Percentiles rank a stretch among this genome's conserved stretches.
These are phyloP conservation scores for Wallacemonas sp. DNA, from an alignment of 208 protist species.

Conservation along the genomic window DNA sequence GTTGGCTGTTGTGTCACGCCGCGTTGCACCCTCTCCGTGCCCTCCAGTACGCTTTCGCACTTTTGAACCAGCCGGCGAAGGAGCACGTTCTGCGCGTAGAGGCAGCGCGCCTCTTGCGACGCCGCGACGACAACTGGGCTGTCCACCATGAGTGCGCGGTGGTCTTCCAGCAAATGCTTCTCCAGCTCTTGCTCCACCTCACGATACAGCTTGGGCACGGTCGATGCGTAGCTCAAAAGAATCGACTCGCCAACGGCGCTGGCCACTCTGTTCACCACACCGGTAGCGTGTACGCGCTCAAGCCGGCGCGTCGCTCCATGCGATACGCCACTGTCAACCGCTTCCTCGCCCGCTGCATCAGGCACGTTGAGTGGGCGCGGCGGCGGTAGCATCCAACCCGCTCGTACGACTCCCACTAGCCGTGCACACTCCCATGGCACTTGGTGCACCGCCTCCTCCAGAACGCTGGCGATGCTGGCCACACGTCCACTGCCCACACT, in stretches of 20 bases:
- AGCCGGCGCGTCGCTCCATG: not conserved
- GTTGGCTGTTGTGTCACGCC: not conserved
- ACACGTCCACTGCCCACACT: constrained; percentile 10
- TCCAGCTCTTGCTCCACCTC: constrained; percentile 73
- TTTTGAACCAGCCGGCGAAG: constrained; percentile 39
- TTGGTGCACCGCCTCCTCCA: constrained; percentile 12
- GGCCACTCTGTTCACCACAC: constrained; percentile 44
- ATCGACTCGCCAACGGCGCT: constrained; percentile 57
- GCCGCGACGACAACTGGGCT: constrained; percentile 21
- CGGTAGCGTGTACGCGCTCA: constrained; percentile 15
- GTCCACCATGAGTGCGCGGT: constrained; percentile 57
- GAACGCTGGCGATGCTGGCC: constrained; percentile 18
- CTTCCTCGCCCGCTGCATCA: not conserved
- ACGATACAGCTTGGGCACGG: constrained; percentile 39
- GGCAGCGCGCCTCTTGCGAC: constrained; percentile 23
- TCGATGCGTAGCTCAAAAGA: constrained; percentile 43
- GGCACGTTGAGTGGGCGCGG: constrained; percentile 15
- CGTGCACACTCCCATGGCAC: constrained; percentile 37
- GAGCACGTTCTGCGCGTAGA: constrained; percentile 65
- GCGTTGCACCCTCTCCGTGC: constrained; percentile 34
- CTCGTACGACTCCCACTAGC: constrained; percentile 39
- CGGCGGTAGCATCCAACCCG: constrained; percentile 51
- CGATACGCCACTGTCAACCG: not conserved
- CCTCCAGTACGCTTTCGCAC: constrained; percentile 30
- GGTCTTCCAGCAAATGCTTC: constrained; percentile 67